Evolutionary conservation across 805 yeast genomes (phyloP).

Genomic region (Jamesozyma piceae): DNA sequence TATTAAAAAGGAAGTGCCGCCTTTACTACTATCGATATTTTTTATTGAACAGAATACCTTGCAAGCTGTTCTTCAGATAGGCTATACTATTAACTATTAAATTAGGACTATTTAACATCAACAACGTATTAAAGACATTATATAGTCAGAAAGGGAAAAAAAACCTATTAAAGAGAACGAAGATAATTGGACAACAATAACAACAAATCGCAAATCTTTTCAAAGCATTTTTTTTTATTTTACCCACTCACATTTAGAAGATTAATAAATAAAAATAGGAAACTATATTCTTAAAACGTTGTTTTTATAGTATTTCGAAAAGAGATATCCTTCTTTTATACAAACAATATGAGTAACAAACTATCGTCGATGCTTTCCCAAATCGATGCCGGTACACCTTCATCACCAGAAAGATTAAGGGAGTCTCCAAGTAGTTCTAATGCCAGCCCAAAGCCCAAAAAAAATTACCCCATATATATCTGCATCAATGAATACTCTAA

Average conservation of each 20-base stretch:
- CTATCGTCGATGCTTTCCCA: slow-evolving; percentile 7
- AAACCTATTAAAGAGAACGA: too few species aligned
- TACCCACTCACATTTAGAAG: too few species aligned
- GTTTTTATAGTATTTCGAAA: neutral
- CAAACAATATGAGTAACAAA: slow-evolving; percentile 6
- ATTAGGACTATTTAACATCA: neutral
- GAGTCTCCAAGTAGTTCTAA: slow-evolving; percentile 2
- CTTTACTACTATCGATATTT: neutral
- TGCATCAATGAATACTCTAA: slow-evolving; percentile 84
- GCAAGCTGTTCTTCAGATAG: too few species aligned
- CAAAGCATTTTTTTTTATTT: neutral
- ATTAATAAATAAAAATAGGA: neutral
- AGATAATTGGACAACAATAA: too few species aligned
- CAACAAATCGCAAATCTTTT: neutral
- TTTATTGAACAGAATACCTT: too few species aligned
- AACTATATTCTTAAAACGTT: neutral
- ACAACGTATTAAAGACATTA: neutral
- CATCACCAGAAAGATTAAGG: slow-evolving; percentile 1
- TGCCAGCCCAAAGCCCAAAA: slow-evolving; percentile 3
- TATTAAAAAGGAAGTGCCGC: neutral
- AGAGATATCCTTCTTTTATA: neutral
- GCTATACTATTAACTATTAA: too few species aligned
- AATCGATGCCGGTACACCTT: slow-evolving; percentile 4
- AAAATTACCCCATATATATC: slow-evolving; percentile 30
- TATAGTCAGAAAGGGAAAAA: neutral